Evolutionary conservation across 1,139 yeast genomes (phyloP).

Genomic region (Candida tunisiensis): DNA sequence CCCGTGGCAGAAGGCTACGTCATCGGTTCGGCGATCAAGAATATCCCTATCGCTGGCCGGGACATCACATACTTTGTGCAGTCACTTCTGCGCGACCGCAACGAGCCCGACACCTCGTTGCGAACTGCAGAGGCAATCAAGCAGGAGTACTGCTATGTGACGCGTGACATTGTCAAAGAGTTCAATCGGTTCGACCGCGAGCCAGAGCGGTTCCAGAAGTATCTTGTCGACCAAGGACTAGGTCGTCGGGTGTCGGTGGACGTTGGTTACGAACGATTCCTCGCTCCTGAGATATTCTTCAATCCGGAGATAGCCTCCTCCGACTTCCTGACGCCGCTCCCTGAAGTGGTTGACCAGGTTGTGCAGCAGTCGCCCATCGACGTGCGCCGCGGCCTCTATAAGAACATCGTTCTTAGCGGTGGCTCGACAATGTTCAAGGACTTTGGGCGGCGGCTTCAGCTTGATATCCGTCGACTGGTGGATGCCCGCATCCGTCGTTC

Average conservation of each 20-base stretch:
- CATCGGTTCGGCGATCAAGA: slow-evolving; percentile 91
- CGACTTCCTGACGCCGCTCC: slow-evolving; percentile 90
- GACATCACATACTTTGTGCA: slow-evolving; percentile 92
- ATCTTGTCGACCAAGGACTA: slow-evolving; percentile 70
- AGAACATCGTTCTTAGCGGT: slow-evolving; percentile 87
- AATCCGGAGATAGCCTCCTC: slow-evolving; percentile 94
- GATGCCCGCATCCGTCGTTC: slow-evolving; percentile 76
- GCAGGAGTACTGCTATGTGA: slow-evolving; percentile 92
- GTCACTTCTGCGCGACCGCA: slow-evolving; percentile 86
- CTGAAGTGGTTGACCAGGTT: slow-evolving; percentile 86
- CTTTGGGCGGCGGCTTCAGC: slow-evolving; percentile 92
- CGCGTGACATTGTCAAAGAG: slow-evolving; percentile 95
- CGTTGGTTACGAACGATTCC: slow-evolving; percentile 91
- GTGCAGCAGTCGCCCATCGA: slow-evolving; percentile 95
- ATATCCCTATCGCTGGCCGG: slow-evolving; percentile 96
- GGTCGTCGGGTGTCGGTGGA: slow-evolving; percentile 56
- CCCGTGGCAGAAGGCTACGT: slow-evolving; percentile 99
- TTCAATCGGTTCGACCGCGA: slow-evolving; percentile 88
- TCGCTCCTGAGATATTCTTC: slow-evolving; percentile 97
- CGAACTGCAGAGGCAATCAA: slow-evolving; percentile 94
- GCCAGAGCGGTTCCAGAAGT: slow-evolving; percentile 87
- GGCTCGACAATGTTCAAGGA: slow-evolving; percentile 99
- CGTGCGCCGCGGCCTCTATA: slow-evolving; percentile 91
- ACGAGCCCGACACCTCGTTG: slow-evolving; percentile 84
- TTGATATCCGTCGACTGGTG: slow-evolving; percentile 78